Base-by-base conservation (phyloP, 768 basidiomycete genomes). In the Phaffia tasmanica region DNA sequence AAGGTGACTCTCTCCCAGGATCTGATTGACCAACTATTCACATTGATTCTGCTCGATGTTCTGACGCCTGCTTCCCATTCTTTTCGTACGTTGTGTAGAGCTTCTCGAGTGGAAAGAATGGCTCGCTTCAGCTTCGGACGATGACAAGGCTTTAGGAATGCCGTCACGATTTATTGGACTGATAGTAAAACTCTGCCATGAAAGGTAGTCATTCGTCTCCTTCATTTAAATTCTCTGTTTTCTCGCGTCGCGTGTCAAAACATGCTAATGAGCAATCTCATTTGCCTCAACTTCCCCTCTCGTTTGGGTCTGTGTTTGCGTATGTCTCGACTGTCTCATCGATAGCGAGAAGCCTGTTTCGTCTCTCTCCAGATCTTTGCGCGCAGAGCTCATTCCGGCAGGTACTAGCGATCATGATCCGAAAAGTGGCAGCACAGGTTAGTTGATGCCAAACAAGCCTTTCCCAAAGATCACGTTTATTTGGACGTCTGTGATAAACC, bases 161-260 rank as follows among this genome's bases (percentile, higher is more conserved):
- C 86, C 89, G 0, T 81, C 85, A 4, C 83, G 86, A 68, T 81
- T 90, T 73, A 80, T 78, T 70, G 83, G 88, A 1, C 77, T 93
- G 29, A 82, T 94, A 71, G 89, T 84, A 6, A 90, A 91, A 75
- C 76, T 91, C 50, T 83, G 83, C 0, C 87, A 90, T 70, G 91
- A 94, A 77, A 91, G 89, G 91, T 89, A 59, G 62, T 79, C 29
- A 47, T 35, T 21, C 29, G 35, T 46, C 25, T 23, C 46, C 29
- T 49, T 64, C 56, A 16, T 6, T 42, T 4, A 42, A 5, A 5
- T 42, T 65, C 64, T 25, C 6, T 56, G 42, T 9, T 25, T 42
- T 35, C 30, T 29, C 32, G 29, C 50, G 32, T 53, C 46, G 2
- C 16, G 50, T 30, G 29, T 42, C 21, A 15, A 35, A 8, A 18